Evolutionary conservation across 148 eudicot genomes (phyloP).

Genomic region (Rhododendron vialii): DNA sequence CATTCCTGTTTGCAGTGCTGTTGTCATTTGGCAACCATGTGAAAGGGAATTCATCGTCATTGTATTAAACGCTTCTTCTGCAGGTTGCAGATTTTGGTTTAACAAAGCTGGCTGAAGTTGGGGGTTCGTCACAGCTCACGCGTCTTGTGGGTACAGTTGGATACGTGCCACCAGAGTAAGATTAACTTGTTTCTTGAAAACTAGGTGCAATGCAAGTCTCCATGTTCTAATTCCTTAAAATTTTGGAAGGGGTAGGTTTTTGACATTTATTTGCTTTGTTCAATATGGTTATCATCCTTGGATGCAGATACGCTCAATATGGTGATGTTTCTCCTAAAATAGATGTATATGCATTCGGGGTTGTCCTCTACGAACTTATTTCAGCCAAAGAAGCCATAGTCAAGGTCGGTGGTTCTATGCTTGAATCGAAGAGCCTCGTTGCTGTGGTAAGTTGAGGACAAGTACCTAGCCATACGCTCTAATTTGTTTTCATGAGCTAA

Average conservation of each 20-base stretch:
- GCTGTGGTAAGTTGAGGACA: constrained; percentile 41
- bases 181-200: background rate
- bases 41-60: background rate
- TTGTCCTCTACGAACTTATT: constrained; percentile 82
- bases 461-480: background rate
- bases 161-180: constrained; percentile 99
- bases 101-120: constrained; percentile 77
- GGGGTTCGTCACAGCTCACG: constrained; percentile 35
- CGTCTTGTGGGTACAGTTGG: constrained; percentile 95
- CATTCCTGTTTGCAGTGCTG: background rate
- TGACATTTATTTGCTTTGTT: background rate
- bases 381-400: constrained; percentile 89
- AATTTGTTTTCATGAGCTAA: background rate
- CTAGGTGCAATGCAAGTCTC: background rate
- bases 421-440: constrained; percentile 62
- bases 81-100: constrained; percentile 99
- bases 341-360: constrained; percentile 93
- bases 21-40: background rate
- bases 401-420: constrained; percentile 31
- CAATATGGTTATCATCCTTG: constrained; percentile 9
- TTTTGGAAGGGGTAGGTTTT: background rate
- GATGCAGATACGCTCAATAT: constrained; percentile 73
- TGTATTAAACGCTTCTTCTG: constrained; percentile 1
- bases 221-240: background rate
- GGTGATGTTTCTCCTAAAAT: constrained; percentile 86